A percentile compares a stretch with the other conserved stretches of the same genome.
phyloP scores from a whole-genome alignment of 331 rosid species.

The Quercus tomentella region DNA sequence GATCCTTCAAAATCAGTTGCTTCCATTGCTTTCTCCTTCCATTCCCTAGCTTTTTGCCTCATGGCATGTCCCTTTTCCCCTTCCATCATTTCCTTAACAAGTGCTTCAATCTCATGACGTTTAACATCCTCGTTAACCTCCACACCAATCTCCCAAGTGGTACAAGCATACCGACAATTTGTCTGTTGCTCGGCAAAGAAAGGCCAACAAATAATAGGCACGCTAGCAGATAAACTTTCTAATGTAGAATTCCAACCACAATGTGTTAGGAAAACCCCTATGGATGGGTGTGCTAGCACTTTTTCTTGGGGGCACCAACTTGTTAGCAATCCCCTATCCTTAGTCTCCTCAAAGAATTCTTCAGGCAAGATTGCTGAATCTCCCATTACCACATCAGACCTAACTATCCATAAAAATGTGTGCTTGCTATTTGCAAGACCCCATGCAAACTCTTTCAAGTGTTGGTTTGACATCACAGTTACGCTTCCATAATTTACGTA shows the following conservation, averaged over 20 bases:
- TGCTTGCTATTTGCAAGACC: slow-evolving; percentile 42
- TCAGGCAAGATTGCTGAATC: slow-evolving; percentile 14
- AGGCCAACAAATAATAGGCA: slow-evolving; percentile 52
- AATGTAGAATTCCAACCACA: slow-evolving; percentile 51
- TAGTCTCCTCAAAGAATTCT: slow-evolving; percentile 36
- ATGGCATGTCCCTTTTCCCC: slow-evolving; percentile 19
- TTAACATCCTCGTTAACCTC: slow-evolving; percentile 33
- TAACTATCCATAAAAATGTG: slow-evolving; percentile 39
- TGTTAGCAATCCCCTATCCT: slow-evolving; percentile 36
- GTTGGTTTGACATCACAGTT: slow-evolving; percentile 29
- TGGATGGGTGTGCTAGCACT: slow-evolving; percentile 48
- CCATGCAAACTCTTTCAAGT: slow-evolving; percentile 46
- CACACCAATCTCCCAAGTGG: slow-evolving; percentile 41
- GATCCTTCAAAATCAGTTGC: slow-evolving; percentile 30
- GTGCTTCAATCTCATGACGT: slow-evolving; percentile 14
- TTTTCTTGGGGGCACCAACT: slow-evolving; percentile 43
- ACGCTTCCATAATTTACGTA: slow-evolving; percentile 45
- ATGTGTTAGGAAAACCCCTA: slow-evolving; percentile 44
- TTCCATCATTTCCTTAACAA: slow-evolving; percentile 36
- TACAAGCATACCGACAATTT: slow-evolving; percentile 37
- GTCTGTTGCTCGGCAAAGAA: slow-evolving; percentile 44
- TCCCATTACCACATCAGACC: slow-evolving; percentile 38
- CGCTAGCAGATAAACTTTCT: slow-evolving; percentile 35
- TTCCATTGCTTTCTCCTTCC: slow-evolving; percentile 33
- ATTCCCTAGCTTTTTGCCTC: slow-evolving; percentile 23